Evolutionary conservation across 108 stramenopile species (phyloP), one percentile per base, ranked within the genome.

Genomic region (Hondaea fermentalgiana): DNA sequence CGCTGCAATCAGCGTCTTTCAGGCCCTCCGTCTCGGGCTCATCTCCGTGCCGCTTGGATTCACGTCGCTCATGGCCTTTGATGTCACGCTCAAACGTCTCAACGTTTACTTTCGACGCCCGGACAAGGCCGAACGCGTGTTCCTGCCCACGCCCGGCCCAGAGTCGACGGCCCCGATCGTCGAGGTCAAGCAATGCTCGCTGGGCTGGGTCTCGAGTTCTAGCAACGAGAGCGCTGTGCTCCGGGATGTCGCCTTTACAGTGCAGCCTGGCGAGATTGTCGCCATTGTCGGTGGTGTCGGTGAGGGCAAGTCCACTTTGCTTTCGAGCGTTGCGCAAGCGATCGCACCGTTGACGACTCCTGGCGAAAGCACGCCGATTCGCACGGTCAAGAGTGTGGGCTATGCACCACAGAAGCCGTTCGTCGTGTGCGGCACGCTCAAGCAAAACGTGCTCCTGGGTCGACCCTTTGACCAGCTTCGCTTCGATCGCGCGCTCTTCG

Each of bases 361-460:
- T 2, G 17, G 19, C 23, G 35, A 35, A 35, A 35, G 35, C 2
- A 35, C 35, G 35, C 35, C 35, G 35, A 35, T 35, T 35, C 35
- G 35, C 35, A 35, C 35, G 35, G 35, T 35, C 35, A 35, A 35
- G 35, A 35, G 35, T 35, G 35, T 35, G 35, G 35, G 35, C 35
- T 35, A 35, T 35, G 35, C 35, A 35, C 35, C 35, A 35, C 35
- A 35, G 2, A 35, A 35, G 35, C 35, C 35, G 2, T 35, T 35
- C 2, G 35, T 35, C 0, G 35, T 35, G 35, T 35, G 35, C 35
- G 35, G 87, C 57, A 87, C 87, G 25, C n/a, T 91, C 29, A 43
- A 55, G 21, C 72, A 88, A 17, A 91, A 91, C 76, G 72, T 91
- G 21, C 72, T 87, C 10, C 87, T 87, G 10, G 87, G 87, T 12